Base-by-base conservation (phyloP, 2,329 filamentous ascomycete species). In the Parasarocladium wereldwijsianum region DNA sequence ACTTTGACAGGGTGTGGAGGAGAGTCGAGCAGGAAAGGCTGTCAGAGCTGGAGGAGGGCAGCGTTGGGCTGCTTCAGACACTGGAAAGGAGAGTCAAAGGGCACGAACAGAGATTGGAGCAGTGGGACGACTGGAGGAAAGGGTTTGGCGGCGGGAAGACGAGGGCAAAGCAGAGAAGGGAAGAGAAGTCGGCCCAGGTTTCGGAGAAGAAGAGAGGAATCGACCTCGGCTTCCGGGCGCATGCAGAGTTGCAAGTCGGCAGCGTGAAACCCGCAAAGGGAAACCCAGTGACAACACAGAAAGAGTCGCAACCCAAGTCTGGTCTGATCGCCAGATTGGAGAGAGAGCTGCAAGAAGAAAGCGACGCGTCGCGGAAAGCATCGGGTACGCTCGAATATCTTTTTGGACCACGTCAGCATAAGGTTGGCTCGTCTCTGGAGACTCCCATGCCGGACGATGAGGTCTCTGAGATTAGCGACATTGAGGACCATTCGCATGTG, bases 1-100 rank as follows among this genome's bases (percentile, higher is more conserved):
- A 70, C 0, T 90, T 86, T 38, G 68, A 80, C 17, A 60, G 70
- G 7, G 68, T 90, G 1, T 92, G 80, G 81, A 54, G 63, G 5
- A 63, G 69, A 25, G 68, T 83, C 3, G 69, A 76, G 30, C 54
- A 67, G 16, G 73, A 71, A 7, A 55, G 62, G 34, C 49, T 75
- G 31, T 48, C 59, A 11, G 63, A 79, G 40, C 49, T 78, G 7
- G 67, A 76, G 32, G 58, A 62, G 9, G 49, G 54, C 7, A 51
- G 48, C 1, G 43, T 47, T 6, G 70, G 73, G 0, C 52, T 85
- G 2, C 44, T 93, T 13, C 66, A 80, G 36, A 75, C 85, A 43
- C 55, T 94, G 5, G 77, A 87, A 32, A 52, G 54, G 13, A 67
- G 82, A 10, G 69, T 90, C 1, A 57, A 61, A 24, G 57, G 66